These are phyloP conservation scores for Guadua angustifolia DNA, from an alignment of 176 grass and related monocot genomes.

Conservation along the genomic window DNA sequence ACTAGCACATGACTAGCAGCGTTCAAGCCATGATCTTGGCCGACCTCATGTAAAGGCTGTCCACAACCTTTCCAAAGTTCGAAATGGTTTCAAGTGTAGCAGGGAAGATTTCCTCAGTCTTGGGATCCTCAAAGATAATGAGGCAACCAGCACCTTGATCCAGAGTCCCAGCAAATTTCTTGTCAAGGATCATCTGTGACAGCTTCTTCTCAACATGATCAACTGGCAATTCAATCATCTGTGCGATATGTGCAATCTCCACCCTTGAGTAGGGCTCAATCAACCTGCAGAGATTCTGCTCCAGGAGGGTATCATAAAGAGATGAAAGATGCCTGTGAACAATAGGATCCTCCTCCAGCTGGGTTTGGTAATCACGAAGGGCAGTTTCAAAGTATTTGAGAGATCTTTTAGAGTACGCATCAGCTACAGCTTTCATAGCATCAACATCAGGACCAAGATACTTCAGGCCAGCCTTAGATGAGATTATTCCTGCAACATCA, in stretches of 20 bases:
- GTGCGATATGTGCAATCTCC: conserved; percentile 66
- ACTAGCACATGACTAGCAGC: not conserved
- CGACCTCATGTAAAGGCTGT: conserved; percentile 77
- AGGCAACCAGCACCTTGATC: conserved; percentile 82
- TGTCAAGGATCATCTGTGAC: conserved; percentile 82
- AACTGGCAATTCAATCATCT: conserved; percentile 67
- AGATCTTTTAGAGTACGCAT: conserved; percentile 69
- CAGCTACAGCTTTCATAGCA: conserved; percentile 89
- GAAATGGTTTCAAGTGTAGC: conserved; percentile 70
- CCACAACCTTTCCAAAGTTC: conserved; percentile 74
- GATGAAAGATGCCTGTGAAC: conserved; percentile 78
- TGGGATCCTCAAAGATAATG: conserved; percentile 72
- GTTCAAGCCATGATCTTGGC: conserved; percentile 70
- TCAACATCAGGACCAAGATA: conserved; percentile 85
- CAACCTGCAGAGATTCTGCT: conserved; percentile 80
- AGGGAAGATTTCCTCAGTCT: conserved; percentile 69
- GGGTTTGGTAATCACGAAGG: conserved; percentile 57
- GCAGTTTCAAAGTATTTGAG: conserved; percentile 77
- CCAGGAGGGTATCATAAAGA: conserved; percentile 74
- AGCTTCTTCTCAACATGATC: conserved; percentile 79
- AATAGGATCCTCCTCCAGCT: conserved; percentile 79
- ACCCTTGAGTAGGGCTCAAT: conserved; percentile 73
- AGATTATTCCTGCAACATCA: conserved; percentile 78
- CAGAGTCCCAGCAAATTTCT: conserved; percentile 80
- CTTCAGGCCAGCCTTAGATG: conserved; percentile 73